Evolutionary conservation across 2,329 filamentous ascomycete species (phyloP), one percentile per base, ranked within the genome.

Genomic region (Diplodia corticola): DNA sequence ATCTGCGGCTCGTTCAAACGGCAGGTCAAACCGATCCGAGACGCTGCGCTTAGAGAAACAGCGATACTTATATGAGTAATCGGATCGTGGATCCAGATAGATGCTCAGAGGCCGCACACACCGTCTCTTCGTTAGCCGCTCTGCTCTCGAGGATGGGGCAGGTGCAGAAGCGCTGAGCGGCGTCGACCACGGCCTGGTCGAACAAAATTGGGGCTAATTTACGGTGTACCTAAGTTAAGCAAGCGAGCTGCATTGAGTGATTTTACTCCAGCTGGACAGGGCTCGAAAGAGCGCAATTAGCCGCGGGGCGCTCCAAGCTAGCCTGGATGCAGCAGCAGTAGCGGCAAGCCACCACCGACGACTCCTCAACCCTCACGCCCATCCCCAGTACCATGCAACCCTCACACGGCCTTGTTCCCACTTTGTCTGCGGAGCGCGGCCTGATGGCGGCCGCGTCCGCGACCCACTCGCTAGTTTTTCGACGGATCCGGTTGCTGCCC

Each of bases 341-440:
- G 57, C 57, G 57, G 44, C 57, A 61, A 48, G 57, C 57, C 57
- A 61, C 55, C 35, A 20, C 24, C 55, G 10, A 46, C 55, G 55
- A 48, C 55, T 24, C 15, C 53, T 37, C 53, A 57, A 40, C 54
- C 17, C 26, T 7, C 30, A 33, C 30, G 12, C 30, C 30, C 30
- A 10, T 33, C 10, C 54, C 3, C 28, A 2, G 15, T 40, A 9
- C 24, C 28, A 30, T 61, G 57, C 55, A 60, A 17, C 40, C 44
- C 26, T 49, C 57, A 49, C 17, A 17, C 57, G 40, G 48, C 26
- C 26, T 10, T 26, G 13, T 61, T 26, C 37, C 28, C 57, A 22
- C 24, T 24, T 49, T 49, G 12, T n/a, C n/a, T 35, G 30, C 28
- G 10, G 22, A 15, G 4, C 24, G 3, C n/a, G 5, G 50, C 28